A percentile compares a stretch with the other conserved stretches of the same genome.
Conservation (phyloP, 179 eudicot genomes). For the Gypsophila paniculata region DNA sequence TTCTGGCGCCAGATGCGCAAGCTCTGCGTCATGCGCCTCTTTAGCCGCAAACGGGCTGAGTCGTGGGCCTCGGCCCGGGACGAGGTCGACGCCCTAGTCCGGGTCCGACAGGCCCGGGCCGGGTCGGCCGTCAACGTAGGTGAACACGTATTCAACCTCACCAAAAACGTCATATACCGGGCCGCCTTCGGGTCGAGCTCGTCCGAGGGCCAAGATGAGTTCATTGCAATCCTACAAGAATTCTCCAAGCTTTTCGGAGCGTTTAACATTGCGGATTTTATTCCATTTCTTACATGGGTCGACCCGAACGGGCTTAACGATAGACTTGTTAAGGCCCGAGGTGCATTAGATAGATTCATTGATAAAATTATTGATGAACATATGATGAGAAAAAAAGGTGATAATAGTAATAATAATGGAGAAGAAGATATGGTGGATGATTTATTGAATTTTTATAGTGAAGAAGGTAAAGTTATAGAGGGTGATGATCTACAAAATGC, state of each 20-base stretch:
- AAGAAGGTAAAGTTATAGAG: conserved; percentile 48
- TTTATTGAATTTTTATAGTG: conserved; percentile 62
- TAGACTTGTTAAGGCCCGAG: conserved; percentile 56
- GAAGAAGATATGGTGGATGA: conserved; percentile 86
- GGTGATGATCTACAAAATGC: conserved; percentile 65
- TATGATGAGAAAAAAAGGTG: conserved; percentile 30
- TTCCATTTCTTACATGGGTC: conserved; percentile 51
- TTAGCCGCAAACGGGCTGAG: conserved; percentile 76
- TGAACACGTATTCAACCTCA: conserved; percentile 57
- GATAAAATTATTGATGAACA: conserved; percentile 77
- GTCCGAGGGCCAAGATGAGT: conserved; percentile 62
- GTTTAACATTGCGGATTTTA: conserved; percentile 65
- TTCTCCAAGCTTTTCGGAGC: conserved; percentile 79
- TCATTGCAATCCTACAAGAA: conserved; percentile 63
- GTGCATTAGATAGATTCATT: conserved; percentile 63
- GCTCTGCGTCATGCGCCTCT: conserved; percentile 79
- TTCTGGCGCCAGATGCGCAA: conserved; percentile 98
- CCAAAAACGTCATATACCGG: conserved; percentile 54
- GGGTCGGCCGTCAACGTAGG: conserved; percentile 56
- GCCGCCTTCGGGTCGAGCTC: conserved; percentile 87
- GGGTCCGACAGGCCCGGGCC: conserved; percentile 25
- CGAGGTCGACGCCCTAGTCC: conserved; percentile 49
- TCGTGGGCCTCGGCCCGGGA: conserved; percentile 85
- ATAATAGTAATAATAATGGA: conserved; percentile 14
- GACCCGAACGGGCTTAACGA: conserved; percentile 60